Evolutionary conservation across 177 flowering plant species (phyloP).

Genomic region (Vitis hybrid): DNA sequence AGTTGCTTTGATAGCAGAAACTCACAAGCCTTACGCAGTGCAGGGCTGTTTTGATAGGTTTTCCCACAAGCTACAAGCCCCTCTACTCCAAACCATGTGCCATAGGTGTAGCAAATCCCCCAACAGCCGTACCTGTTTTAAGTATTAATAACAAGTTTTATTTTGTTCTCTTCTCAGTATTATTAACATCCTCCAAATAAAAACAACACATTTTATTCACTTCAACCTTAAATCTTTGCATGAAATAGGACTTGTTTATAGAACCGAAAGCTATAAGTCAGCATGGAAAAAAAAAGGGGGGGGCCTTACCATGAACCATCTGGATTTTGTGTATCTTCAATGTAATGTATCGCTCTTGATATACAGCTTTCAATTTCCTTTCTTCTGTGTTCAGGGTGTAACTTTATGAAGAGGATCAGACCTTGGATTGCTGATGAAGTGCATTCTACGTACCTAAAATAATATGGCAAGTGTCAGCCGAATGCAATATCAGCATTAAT

Average conservation of each 20-base stretch:
- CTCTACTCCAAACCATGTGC: conserved; percentile 38
- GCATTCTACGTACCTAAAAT: conserved; percentile 54
- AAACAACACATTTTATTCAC: too few relatives aligned
- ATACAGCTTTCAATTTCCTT: conserved; percentile 42
- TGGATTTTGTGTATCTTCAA: conserved; percentile 36
- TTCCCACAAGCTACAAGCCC: conserved; percentile 39
- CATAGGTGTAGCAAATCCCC: conserved; percentile 46
- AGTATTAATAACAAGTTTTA: background rate
- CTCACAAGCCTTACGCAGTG: conserved; percentile 31
- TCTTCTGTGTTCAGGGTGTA: conserved; percentile 33
- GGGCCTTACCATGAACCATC: conserved; percentile 54
- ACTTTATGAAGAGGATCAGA: conserved; percentile 35
- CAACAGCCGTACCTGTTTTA: conserved; percentile 37
- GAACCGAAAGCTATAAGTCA: too few relatives aligned
- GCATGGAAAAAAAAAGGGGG: too few relatives aligned
- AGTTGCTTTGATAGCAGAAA: conserved; percentile 38
- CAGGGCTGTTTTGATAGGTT: conserved; percentile 22
- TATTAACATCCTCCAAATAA: too few relatives aligned
- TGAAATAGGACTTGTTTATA: too few relatives aligned
- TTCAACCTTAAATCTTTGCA: too few relatives aligned
- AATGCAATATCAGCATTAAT: too few relatives aligned
- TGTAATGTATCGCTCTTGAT: conserved; percentile 24
- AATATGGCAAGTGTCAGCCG: background rate
- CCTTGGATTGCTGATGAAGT: conserved; percentile 57
- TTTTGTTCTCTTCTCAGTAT: too few relatives aligned